Evolutionary conservation across 805 yeast species (phyloP), one percentile per base, ranked within the genome.

Genomic region (Soucietia sequanensis): DNA sequence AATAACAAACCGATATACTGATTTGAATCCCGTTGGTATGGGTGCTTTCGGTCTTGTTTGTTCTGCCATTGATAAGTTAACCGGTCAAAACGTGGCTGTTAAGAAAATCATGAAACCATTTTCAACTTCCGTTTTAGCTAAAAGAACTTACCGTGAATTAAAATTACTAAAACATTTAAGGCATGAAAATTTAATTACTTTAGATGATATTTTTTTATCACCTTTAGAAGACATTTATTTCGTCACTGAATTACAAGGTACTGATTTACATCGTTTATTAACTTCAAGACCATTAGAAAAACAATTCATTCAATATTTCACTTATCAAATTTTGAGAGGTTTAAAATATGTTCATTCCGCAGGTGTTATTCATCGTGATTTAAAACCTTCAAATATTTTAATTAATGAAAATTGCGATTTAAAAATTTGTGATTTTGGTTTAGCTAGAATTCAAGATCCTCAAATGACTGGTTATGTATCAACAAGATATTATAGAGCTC

Each of bases 401-500:
- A 82, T 87, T 52, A 87, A 87, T 58, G 95, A 87, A 63, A 86
- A 86, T 62, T 87, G 96, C 62, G 96, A 87, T 62, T 71, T 87
- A 56, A 87, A 87, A 61, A 87, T 87, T 50, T 87, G 95, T 65
- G 96, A 87, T 61, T 87, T 91, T 58, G 99, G 99, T 15, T 71
- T 91, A 41, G 98, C 98, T 22, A 77, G 99, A 57, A 85, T 91
- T 54, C 97, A 91, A 68, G 99, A 91, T 65, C 96, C 97, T 10
- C 98, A 91, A 60, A 91, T 91, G 99, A 91, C 98, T 1, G 99
- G 98, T 7, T 91, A 91, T 59, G 99, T 91, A 12, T 84, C 95
- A 4, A 91, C 99, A 4, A 66, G 99, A 54, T 91, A 89, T 68
- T 91, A 91, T 64, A 77, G 99, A 43, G 99, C 98, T 0, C 99